Evolutionary conservation across 2,329 filamentous ascomycete genomes (phyloP).

Genomic region (Penicillium sp.): DNA sequence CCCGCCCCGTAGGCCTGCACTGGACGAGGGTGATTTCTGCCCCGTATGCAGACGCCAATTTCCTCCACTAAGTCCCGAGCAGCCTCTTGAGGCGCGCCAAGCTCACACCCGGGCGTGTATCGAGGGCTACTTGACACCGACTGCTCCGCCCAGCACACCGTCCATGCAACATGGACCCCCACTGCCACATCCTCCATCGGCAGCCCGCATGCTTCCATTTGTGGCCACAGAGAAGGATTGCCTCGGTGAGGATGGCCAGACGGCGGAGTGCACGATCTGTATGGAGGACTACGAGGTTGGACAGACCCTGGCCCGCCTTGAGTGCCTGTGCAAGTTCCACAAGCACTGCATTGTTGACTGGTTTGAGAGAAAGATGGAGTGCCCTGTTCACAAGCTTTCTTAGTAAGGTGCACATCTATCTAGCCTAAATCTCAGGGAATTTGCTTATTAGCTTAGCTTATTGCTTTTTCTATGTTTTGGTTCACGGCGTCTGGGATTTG

Average conservation of each 20-base stretch:
- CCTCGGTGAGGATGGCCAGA: constrained; percentile 50
- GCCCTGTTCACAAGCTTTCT: constrained; percentile 58
- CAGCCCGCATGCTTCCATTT: constrained; percentile 47
- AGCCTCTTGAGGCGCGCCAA: constrained; percentile 44
- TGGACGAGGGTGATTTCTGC: constrained; percentile 47
- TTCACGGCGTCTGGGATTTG: constrained; percentile 2
- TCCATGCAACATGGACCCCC: constrained; percentile 18
- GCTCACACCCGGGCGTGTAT: constrained; percentile 48
- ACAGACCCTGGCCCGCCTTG: constrained; percentile 57
- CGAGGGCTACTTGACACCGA: constrained; percentile 31
- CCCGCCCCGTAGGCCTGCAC: constrained; percentile 3
- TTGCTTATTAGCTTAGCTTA: not conserved
- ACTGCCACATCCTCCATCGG: constrained; percentile 22
- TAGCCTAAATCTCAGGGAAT: constrained; percentile 10
- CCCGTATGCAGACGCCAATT: constrained; percentile 46
- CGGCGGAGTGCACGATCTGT: constrained; percentile 62
- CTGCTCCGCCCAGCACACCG: constrained; percentile 15
- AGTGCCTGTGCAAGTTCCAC: constrained; percentile 65
- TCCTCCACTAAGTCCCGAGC: constrained; percentile 37
- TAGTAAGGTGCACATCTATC: not conserved
- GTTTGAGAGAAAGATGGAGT: constrained; percentile 59
- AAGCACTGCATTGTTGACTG: constrained; percentile 59
- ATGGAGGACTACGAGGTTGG: constrained; percentile 63
- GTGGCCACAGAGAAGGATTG: constrained; percentile 64
- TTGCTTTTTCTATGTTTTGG: not conserved